Base-by-base conservation (phyloP, 352 stramenopile species). In the Globisporangium rhizosaccharum region DNA sequence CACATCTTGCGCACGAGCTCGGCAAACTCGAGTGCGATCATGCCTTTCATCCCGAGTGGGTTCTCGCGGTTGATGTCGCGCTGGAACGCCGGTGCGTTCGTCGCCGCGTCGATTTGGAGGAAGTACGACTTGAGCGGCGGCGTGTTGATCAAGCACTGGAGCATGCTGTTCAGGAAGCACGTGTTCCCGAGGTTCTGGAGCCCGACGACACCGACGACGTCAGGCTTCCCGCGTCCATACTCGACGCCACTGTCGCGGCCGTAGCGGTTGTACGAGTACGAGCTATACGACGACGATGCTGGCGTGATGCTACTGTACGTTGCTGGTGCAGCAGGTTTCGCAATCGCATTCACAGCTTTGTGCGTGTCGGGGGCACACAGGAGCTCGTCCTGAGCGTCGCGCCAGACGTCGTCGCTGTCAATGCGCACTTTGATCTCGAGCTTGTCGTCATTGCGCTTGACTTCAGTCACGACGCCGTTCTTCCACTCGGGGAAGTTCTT, bases 21-120 rank as follows among this genome's bases (percentile, higher is more conserved):
- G 0, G 89, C 95, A 76, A 99, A 99, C n/a, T 97, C 90, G n/a
- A 79, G 79, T 2, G 96, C 96, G 60, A 99, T 94, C 57, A 88
- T 85, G 10, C 96, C 96, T 41, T 95, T 90, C 81, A 93, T 91
- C 3, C 83, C 85, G 3, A 99, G 79, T 20, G 97, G 96, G 65
- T 99, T 99, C 20, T 92, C 72, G 59, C 79, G 71, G 65, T 99
- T 99, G 47, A 99, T 83, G 61, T 98, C 85, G 14, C 74, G 72
- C 26, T 75, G 58, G 56, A 89, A 88, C 33, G 67, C 57, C 17
- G 55, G 56, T 10, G 54, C 57, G 3, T 67, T 67, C 2, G 68
- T 82, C 0, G 75, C 57, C n/a, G 89, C 78, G 51, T 96, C 68
- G 23, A 76, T 76, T 51, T 64, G 68, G 0, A 97, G 65, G 68